A percentile compares a stretch with the other conserved stretches of the same genome.
Evolutionary conservation across 345 rosid species (phyloP).

Genomic region (Eucalyptus shirleyi): DNA sequence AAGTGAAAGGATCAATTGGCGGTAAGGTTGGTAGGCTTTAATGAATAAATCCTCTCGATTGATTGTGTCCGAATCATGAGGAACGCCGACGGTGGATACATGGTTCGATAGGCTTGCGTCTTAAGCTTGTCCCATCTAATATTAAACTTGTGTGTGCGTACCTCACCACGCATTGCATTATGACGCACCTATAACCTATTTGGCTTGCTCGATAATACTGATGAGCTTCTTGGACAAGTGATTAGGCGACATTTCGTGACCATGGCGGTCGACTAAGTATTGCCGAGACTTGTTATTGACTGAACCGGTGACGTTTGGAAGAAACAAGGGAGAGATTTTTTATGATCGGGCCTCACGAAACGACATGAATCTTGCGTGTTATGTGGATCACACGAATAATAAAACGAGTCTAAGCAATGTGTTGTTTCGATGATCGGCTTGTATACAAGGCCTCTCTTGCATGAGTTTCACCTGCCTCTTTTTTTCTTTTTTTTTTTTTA

Average conservation of each 20-base stretch:
- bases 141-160: not conserved
- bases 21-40: not conserved
- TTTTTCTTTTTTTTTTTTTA: not conserved
- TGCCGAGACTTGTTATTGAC: not conserved
- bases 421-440: not conserved
- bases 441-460: not conserved
- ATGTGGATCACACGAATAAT: not conserved
- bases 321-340: not conserved
- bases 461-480: not conserved
- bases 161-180: not conserved
- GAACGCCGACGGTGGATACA: not conserved
- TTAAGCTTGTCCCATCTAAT: not conserved
- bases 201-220: not conserved
- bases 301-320: not conserved
- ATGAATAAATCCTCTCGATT: not conserved
- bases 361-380: not conserved
- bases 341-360: not conserved
- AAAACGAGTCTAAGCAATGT: not conserved
- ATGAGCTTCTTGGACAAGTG: not conserved
- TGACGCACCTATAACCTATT: not conserved
- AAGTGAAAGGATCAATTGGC: not conserved
- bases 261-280: not conserved
- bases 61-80: not conserved
- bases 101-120: not conserved
- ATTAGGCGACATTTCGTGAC: not conserved